phyloP scores from a whole-genome alignment of 1,284 basidiomycete genomes.

The Mycena citricolor region DNA sequence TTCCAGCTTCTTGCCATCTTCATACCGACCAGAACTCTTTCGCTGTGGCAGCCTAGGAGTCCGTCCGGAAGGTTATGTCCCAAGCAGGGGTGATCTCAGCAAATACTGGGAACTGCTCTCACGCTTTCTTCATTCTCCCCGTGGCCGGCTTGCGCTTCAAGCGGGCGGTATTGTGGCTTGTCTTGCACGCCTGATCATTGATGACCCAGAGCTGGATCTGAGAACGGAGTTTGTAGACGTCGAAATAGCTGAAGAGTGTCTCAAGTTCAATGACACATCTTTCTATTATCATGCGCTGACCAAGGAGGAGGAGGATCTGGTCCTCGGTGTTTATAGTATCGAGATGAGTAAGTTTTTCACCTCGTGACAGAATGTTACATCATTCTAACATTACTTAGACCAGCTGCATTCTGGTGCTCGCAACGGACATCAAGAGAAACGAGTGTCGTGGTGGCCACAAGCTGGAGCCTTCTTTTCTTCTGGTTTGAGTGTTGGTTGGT shows the following conservation, averaged over 20 bases:
- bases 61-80: slow-evolving; percentile 2
- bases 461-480: slow-evolving; percentile 11
- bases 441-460: slow-evolving; percentile 18
- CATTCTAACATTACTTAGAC: too few relatives aligned
- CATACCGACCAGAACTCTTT: too few relatives aligned
- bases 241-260: slow-evolving; percentile 4
- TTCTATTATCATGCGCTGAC: slow-evolving; percentile 11
- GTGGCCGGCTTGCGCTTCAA: slow-evolving; percentile 10
- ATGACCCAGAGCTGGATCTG: too few relatives aligned
- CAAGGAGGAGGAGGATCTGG: slow-evolving; percentile 8
- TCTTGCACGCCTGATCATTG: slow-evolving; percentile 10
- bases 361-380: too few relatives aligned
- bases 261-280: background rate
- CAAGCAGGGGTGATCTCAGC: slow-evolving; percentile 9
- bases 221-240: too few relatives aligned
- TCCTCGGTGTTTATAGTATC: slow-evolving; percentile 14
- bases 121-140: slow-evolving; percentile 14
- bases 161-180: slow-evolving; percentile 16
- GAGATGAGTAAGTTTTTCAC: slow-evolving; percentile 9
- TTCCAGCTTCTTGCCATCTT: too few relatives aligned
- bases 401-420: too few relatives aligned
- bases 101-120: too few relatives aligned
- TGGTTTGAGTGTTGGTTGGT: slow-evolving; percentile 16
- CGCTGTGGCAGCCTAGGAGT: background rate
- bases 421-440: slow-evolving; percentile 10